Conservation (phyloP, 2,329 filamentous ascomycete species). For the Zymoseptoria tritici region DNA sequence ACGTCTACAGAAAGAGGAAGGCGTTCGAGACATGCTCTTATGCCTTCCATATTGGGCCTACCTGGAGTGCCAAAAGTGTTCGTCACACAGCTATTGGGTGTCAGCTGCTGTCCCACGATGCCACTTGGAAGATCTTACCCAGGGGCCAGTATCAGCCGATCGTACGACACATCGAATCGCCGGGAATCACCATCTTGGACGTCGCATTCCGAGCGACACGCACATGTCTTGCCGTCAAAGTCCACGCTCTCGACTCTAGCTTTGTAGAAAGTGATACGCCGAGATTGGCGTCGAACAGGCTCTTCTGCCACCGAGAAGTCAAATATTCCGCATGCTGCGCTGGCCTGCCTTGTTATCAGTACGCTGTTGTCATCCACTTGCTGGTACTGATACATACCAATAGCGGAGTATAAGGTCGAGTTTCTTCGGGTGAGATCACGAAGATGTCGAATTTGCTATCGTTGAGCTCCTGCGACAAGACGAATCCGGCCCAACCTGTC, state of each 20-base stretch:
- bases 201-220: conserved; percentile 28
- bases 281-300: conserved; percentile 35
- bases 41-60: no score
- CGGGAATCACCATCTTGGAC: conserved; percentile 24
- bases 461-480: conserved; percentile 32
- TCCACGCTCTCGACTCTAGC: conserved; percentile 34
- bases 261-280: conserved; percentile 17
- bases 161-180: conserved; percentile 36
- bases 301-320: conserved; percentile 41
- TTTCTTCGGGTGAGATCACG: conserved; percentile 37
- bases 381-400: conserved; percentile 18
- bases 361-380: background rate
- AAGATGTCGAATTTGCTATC: conserved; percentile 34
- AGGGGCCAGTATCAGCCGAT: conserved; percentile 36
- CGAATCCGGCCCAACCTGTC: conserved; percentile 37
- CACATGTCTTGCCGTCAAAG: conserved; percentile 29
- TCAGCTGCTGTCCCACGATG: no score
- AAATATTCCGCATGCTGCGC: conserved; percentile 39
- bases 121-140: no score
- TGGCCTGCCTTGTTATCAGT: conserved; percentile 21
- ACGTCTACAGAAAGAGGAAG: no score
- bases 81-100: conserved; percentile 4
- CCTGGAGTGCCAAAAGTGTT: conserved; percentile 12
- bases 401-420: conserved; percentile 39
- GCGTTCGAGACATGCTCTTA: no score